Conservation (phyloP, 164 flowering plant species). For the Annona cherimola region DNA sequence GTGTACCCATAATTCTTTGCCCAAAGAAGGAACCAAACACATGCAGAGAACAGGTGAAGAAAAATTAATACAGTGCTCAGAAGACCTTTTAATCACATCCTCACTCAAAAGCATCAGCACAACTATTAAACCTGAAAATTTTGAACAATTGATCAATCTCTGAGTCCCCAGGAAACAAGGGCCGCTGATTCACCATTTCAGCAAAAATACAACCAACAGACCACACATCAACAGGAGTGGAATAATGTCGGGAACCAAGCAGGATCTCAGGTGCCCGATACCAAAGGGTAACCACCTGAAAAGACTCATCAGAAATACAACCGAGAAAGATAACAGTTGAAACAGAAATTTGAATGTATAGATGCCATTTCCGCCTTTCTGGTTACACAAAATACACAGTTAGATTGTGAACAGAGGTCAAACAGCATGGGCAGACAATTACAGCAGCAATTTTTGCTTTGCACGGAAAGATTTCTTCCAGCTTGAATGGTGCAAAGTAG, state of each 20-base stretch:
- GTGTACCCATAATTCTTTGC: slow-evolving; percentile 79
- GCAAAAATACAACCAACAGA: slow-evolving; percentile 99
- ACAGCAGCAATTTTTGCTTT: neutral
- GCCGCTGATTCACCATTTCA: slow-evolving; percentile 91
- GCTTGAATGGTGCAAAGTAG: neutral
- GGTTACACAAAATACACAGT: neutral
- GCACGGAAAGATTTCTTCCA: neutral
- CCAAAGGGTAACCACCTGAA: slow-evolving; percentile 95
- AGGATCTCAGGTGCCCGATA: slow-evolving; percentile 98
- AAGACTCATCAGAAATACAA: neutral
- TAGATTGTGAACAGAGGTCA: neutral
- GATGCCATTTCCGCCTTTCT: too few species aligned
- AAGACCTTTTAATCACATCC: neutral
- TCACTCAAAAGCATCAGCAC: neutral
- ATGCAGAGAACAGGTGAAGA: neutral
- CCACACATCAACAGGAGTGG: slow-evolving; percentile 98
- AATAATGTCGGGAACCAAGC: slow-evolving; percentile 93
- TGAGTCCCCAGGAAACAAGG: slow-evolving; percentile 96
- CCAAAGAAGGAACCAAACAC: neutral
- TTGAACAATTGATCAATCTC: slow-evolving; percentile 95
- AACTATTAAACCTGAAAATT: slow-evolving; percentile 67
- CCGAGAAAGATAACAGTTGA: neutral
- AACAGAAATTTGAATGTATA: neutral
- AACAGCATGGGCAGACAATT: neutral
- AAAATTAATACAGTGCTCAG: neutral